These are phyloP conservation scores for Aureobasidium sp. DNA, from an alignment of 2,329 filamentous ascomycete genomes.

Conservation along the genomic window DNA sequence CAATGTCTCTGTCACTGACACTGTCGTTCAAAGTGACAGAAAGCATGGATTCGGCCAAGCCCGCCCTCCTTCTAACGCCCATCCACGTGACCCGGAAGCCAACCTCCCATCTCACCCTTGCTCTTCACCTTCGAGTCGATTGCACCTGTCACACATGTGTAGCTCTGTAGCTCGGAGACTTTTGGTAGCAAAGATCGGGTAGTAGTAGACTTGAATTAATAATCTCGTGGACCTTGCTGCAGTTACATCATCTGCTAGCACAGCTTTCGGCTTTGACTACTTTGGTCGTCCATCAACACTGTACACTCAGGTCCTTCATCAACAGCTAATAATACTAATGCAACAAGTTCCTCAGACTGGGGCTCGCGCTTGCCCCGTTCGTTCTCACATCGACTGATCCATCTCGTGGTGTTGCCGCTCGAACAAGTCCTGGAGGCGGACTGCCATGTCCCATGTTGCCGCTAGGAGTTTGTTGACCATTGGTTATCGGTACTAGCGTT, in stretches of 20 bases:
- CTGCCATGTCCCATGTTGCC: background rate
- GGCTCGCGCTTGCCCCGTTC: constrained; percentile 36
- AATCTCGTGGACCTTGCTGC: background rate
- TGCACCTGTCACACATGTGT: no score
- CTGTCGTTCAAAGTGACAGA: constrained; percentile 3
- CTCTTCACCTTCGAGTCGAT: background rate
- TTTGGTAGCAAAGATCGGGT: background rate
- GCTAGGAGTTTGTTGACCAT: background rate
- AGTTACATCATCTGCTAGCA: background rate
- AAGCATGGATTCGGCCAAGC: constrained; percentile 3
- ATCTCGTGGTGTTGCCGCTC: constrained; percentile 21
- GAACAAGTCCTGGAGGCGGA: background rate
- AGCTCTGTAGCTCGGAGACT: no score
- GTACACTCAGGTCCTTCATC: background rate
- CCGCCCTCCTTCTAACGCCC: background rate
- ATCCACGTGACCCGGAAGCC: background rate
- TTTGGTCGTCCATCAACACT: background rate
- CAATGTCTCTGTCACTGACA: constrained; percentile 10
- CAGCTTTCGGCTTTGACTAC: background rate
- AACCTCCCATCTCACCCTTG: background rate
- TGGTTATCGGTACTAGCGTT: background rate
- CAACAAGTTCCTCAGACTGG: constrained; percentile 39
- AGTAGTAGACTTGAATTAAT: background rate
- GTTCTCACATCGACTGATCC: constrained; percentile 18
- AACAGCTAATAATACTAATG: constrained; percentile 23